A percentile compares a stretch with the other conserved stretches of the same genome.
phyloP scores from a whole-genome alignment of 352 stramenopile species.

The Pythium periplocum region DNA sequence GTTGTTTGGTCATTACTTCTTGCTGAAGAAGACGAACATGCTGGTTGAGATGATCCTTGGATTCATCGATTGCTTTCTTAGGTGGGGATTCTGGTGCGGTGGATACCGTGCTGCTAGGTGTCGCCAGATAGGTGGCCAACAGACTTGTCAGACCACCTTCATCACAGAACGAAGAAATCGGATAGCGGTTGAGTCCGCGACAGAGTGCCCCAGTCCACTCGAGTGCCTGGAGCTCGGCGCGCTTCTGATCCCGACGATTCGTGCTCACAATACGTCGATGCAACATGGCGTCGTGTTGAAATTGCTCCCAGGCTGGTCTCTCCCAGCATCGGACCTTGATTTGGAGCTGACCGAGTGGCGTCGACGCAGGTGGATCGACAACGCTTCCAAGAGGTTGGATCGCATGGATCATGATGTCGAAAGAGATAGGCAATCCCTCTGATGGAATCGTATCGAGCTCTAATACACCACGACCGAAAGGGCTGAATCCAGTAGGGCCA shows the following conservation, averaged over 20 bases:
- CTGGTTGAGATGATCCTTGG: slow-evolving; percentile 21
- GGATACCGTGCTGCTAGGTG: neutral
- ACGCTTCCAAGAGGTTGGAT: too few species aligned
- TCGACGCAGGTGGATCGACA: neutral
- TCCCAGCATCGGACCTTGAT: slow-evolving; percentile 46
- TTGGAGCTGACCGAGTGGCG: slow-evolving; percentile 2
- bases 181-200: slow-evolving; percentile 67
- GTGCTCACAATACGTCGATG: slow-evolving; percentile 58
- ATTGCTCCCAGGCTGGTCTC: slow-evolving; percentile 31
- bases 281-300: slow-evolving; percentile 21
- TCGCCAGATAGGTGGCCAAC: slow-evolving; percentile 23
- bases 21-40: slow-evolving; percentile 46
- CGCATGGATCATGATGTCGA: too few species aligned
- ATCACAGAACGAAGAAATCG: slow-evolving; percentile 69
- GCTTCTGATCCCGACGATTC: slow-evolving; percentile 37
- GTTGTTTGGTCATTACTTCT: slow-evolving; percentile 40
- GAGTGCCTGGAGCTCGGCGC: slow-evolving; percentile 21
- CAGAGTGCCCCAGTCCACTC: slow-evolving; percentile 63
- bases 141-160: slow-evolving; percentile 55
- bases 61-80: too few species aligned
- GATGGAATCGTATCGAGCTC: too few species aligned
- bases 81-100: neutral
- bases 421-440: too few species aligned
- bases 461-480: too few species aligned
- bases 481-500: too few species aligned